Base-by-base conservation (phyloP, 176 grass and related monocot species). In the Oryza nivara region DNA sequence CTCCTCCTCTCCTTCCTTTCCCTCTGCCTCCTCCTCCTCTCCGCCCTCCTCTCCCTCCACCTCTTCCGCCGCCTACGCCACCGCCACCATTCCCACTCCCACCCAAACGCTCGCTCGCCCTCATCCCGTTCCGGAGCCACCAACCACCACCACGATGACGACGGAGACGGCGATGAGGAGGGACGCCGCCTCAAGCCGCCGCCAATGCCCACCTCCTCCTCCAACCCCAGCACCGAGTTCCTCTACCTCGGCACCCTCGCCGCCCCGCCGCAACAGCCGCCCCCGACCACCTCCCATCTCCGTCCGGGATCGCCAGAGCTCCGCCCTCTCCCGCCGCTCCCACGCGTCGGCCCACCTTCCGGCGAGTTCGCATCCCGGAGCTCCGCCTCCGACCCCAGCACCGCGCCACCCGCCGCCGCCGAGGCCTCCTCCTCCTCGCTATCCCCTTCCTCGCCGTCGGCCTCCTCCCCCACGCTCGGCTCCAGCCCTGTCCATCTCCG, bases 181-280 rank as follows among this genome's bases (percentile, higher is more conserved):
- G 91, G 85, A 0, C 88, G 85, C 68, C 11, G 89, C 63, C 92
- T 93, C n/a, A 90, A 89, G 70, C 88, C 83, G 20, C 88, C 88
- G 13, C 88, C 88, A 9, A 90, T 90, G 88, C 85, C 89, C 0
- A 87, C 89, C 40, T 91, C 89, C 16, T 91, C 89, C 1, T 44
- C 89, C 61, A 87, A 87, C 81, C 89, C 89, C 22, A 87, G 72
- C 85, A 88, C 89, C 25, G 89, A 91, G 81, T 91, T 91, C 81
- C 85, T 91, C 81, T 91, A 85, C 81, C 89, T 91, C 76, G 89
- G 89, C 56, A 91, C 89, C 4, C 82, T 88, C 66, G 85, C 89
- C 70, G 61, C 75, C 28, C 28, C 28, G 17, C 85, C 85, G 65
- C 43, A 44, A 2, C 43, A 44, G 9, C 43, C 43, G 9, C 17